Evolutionary conservation across 1,139 yeast species (phyloP).

Genomic region (Scheffersomyces parashehatae): DNA sequence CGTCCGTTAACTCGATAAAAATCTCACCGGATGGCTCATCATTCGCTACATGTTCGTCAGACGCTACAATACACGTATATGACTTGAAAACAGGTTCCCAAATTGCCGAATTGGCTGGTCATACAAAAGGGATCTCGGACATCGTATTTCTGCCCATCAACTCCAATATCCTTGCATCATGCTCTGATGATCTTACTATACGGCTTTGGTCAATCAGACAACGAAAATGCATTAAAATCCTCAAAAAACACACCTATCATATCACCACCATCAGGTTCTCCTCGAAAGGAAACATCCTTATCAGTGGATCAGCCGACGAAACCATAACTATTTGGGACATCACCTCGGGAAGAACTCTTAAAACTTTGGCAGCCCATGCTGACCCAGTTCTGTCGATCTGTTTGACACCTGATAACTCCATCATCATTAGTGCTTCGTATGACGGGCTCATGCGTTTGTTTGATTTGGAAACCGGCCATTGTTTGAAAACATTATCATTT

Average conservation of each 20-base stretch:
- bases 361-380: conserved; percentile 89
- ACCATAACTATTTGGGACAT: conserved; percentile 91
- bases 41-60: conserved; percentile 58
- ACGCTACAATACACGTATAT: conserved; percentile 44
- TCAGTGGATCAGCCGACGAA: conserved; percentile 88
- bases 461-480: conserved; percentile 87
- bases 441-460: conserved; percentile 90
- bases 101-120: conserved; percentile 54
- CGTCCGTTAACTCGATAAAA: conserved; percentile 45
- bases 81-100: conserved; percentile 27
- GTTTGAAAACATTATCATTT: conserved; percentile 83
- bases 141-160: conserved; percentile 73
- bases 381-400: conserved; percentile 84
- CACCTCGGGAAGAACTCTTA: conserved; percentile 64
- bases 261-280: conserved; percentile 75
- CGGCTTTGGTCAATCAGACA: conserved; percentile 66
- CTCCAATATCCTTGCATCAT: conserved; percentile 73
- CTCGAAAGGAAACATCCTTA: conserved; percentile 71
- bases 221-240: conserved; percentile 54
- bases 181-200: conserved; percentile 82
- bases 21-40: conserved; percentile 65
- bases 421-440: conserved; percentile 83
- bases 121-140: conserved; percentile 68
- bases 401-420: conserved; percentile 75
- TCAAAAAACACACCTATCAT: conserved; percentile 84